Percentiles rank a stretch among this genome's conserved stretches.
phyloP scores from a whole-genome alignment of 2,329 filamentous ascomycete genomes.

The Pseudogymnoascus sp. region DNA sequence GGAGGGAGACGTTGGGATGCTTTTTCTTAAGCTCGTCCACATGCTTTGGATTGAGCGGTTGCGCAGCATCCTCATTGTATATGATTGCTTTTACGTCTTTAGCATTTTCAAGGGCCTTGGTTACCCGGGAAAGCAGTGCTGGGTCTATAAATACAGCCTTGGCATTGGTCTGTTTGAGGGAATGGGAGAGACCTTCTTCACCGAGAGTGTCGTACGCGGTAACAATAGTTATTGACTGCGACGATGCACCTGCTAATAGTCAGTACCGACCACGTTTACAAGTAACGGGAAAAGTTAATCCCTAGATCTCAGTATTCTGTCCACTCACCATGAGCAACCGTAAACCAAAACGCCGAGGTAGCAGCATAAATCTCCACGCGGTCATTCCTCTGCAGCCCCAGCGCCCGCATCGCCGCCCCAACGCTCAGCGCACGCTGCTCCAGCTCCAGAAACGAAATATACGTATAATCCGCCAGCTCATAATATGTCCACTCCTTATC shows the following conservation, averaged over 20 bases:
- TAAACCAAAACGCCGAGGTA: conserved; percentile 67
- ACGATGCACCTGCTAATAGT: conserved; percentile 41
- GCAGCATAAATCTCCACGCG: conserved; percentile 73
- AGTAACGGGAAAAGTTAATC: not conserved
- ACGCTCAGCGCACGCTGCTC: conserved; percentile 59
- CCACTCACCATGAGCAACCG: conserved; percentile 61
- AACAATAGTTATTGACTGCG: conserved; percentile 84
- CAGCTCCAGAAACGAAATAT: conserved; percentile 70
- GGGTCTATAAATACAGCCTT: conserved; percentile 83
- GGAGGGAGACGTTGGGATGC: conserved; percentile 38
- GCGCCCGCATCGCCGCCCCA: conserved; percentile 61
- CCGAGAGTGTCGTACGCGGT: conserved; percentile 93
- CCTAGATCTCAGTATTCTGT: not conserved
- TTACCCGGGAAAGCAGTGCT: conserved; percentile 56
- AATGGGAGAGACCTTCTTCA: conserved; percentile 75
- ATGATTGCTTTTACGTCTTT: conserved; percentile 50
- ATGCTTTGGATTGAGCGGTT: not conserved
- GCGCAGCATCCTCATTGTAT: conserved; percentile 43
- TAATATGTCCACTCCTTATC: conserved; percentile 84
- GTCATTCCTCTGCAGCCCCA: conserved; percentile 60
- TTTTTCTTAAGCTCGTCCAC: conserved; percentile 37
- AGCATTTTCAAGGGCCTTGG: conserved; percentile 46
- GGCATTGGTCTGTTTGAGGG: conserved; percentile 70
- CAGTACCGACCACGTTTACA: not conserved
- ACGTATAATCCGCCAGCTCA: conserved; percentile 71